Percentiles rank a stretch among this genome's conserved stretches.
phyloP scores from a whole-genome alignment of 116 monocot species.

The Posidonia oceanica region DNA sequence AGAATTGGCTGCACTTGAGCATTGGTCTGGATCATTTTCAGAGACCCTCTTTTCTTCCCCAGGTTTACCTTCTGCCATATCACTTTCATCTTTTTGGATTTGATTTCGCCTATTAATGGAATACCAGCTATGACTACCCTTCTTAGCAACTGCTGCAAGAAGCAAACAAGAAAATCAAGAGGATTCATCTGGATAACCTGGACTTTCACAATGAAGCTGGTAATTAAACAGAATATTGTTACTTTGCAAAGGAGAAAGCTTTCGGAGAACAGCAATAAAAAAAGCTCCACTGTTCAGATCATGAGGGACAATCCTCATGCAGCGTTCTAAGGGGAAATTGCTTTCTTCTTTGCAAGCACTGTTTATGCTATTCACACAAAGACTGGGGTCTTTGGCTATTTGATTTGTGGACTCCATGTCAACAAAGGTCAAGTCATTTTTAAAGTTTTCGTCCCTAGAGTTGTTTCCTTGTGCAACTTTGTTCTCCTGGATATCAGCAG shows the following conservation, averaged over 20 bases:
- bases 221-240: slow-evolving; percentile 2
- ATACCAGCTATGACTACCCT: slow-evolving; percentile 5
- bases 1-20: not conserved
- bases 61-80: not conserved
- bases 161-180: not conserved
- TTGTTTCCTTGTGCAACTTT: slow-evolving; percentile 1
- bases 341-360: slow-evolving; percentile 29
- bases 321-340: slow-evolving; percentile 51
- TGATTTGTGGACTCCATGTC: slow-evolving; percentile 9
- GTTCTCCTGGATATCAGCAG: slow-evolving; percentile 9
- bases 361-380: slow-evolving; percentile 4
- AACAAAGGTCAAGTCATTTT: not conserved
- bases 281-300: slow-evolving; percentile 97
- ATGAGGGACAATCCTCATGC: slow-evolving; percentile 95
- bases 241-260: slow-evolving; percentile 54
- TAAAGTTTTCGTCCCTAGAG: not conserved
- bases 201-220: not conserved
- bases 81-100: not conserved
- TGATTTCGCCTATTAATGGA: not conserved
- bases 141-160: slow-evolving; percentile 26
- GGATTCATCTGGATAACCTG: not conserved
- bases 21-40: slow-evolving; percentile 2
- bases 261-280: slow-evolving; percentile 93
- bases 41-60: not conserved
- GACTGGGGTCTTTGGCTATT: slow-evolving; percentile 11